Evolutionary conservation across 2,329 filamentous ascomycete species (phyloP).

Genomic region (Rugonectria rugulosa): DNA sequence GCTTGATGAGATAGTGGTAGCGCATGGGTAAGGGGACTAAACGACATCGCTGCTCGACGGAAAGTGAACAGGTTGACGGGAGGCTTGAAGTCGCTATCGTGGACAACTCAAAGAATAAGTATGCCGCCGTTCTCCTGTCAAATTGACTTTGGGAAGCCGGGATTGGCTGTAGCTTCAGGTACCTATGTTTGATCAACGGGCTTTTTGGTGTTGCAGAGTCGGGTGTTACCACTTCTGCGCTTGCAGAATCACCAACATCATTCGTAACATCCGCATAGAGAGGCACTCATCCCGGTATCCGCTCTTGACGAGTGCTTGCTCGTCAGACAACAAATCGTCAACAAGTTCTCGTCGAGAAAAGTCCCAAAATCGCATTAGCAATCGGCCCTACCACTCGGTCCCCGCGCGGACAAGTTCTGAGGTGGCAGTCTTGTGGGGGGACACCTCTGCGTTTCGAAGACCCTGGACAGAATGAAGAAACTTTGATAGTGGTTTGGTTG

Average conservation of each 20-base stretch:
- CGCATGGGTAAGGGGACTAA: neutral
- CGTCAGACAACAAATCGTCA: neutral
- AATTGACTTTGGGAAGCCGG: too few relatives aligned
- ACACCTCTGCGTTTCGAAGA: neutral
- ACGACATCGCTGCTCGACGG: too few relatives aligned
- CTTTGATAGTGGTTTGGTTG: neutral
- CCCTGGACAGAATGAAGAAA: neutral
- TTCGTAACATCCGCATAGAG: too few relatives aligned
- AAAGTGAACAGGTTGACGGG: too few relatives aligned
- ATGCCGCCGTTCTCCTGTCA: too few relatives aligned
- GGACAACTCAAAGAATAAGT: too few relatives aligned
- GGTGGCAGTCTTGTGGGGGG: conserved; percentile 14
- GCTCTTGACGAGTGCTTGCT: too few relatives aligned
- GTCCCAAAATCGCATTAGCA: conserved; percentile 7
- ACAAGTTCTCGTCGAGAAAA: neutral
- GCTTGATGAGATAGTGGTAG: neutral
- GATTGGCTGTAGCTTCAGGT: neutral
- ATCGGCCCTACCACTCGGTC: conserved; percentile 17
- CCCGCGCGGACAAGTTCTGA: conserved; percentile 8
- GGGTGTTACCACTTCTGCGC: neutral
- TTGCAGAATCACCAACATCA: neutral
- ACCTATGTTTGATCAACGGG: too few relatives aligned
- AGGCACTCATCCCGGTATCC: too few relatives aligned
- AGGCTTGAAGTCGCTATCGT: too few relatives aligned
- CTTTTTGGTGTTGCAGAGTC: neutral